Evolutionary conservation across 805 yeast species (phyloP).

Genomic region (Lipomyces spencermartinsiae): DNA sequence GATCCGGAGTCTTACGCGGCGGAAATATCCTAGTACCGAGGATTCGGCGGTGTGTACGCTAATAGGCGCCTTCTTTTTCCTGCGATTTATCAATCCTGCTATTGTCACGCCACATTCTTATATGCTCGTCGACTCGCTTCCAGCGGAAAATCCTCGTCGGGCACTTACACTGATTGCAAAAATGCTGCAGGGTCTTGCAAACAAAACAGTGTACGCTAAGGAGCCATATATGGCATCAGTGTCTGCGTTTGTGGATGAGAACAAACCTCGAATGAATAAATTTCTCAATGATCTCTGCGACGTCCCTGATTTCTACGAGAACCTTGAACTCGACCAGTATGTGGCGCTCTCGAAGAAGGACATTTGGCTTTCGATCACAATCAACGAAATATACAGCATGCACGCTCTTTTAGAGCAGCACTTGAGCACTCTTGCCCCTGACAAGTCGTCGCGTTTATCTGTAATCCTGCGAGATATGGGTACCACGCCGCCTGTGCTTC

Average conservation of each 20-base stretch:
- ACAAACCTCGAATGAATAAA: slow-evolving; percentile 42
- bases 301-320: slow-evolving; percentile 51
- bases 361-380: slow-evolving; percentile 44
- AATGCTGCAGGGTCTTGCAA: slow-evolving; percentile 84
- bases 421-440: slow-evolving; percentile 27
- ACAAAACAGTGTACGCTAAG: slow-evolving; percentile 69
- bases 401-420: slow-evolving; percentile 48
- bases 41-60: slow-evolving; percentile 46
- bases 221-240: slow-evolving; percentile 51
- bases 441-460: slow-evolving; percentile 37
- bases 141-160: slow-evolving; percentile 58
- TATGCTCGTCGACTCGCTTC: slow-evolving; percentile 47
- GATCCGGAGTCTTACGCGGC: slow-evolving; percentile 61
- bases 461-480: slow-evolving; percentile 45
- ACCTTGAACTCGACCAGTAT: slow-evolving; percentile 50
- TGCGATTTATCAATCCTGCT: slow-evolving; percentile 85
- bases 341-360: slow-evolving; percentile 48
- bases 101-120: slow-evolving; percentile 82
- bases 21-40: slow-evolving; percentile 66
- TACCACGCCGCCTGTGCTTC: slow-evolving; percentile 43
- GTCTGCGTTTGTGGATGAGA: slow-evolving; percentile 42
- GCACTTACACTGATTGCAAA: slow-evolving; percentile 80
- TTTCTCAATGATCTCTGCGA: slow-evolving; percentile 49
- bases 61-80: slow-evolving; percentile 85
- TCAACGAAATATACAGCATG: slow-evolving; percentile 47